phyloP scores from a whole-genome alignment of 805 yeast genomes.

The Grigorovia humatica region DNA sequence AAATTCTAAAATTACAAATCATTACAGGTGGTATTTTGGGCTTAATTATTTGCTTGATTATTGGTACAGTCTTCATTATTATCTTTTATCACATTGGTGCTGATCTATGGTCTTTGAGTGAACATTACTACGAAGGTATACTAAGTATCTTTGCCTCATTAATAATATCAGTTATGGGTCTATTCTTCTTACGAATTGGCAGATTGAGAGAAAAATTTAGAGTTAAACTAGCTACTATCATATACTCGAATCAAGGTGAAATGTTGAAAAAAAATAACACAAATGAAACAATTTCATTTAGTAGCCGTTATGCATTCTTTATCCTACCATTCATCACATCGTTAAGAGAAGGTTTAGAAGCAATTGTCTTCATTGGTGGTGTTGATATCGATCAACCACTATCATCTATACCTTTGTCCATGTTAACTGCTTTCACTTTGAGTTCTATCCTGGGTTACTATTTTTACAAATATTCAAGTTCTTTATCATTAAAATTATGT shows the following conservation, averaged over 20 bases:
- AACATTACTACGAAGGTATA: slow-evolving; percentile 81
- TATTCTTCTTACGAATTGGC: slow-evolving; percentile 70
- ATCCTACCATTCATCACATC: slow-evolving; percentile 79
- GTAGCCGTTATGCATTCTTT: slow-evolving; percentile 59
- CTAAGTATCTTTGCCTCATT: slow-evolving; percentile 69
- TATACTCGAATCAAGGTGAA: slow-evolving; percentile 25
- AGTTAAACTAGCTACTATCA: slow-evolving; percentile 40
- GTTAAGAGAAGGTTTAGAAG: slow-evolving; percentile 82
- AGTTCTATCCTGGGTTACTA: slow-evolving; percentile 57
- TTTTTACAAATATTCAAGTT: slow-evolving; percentile 70
- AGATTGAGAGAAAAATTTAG: slow-evolving; percentile 78
- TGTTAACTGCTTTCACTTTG: slow-evolving; percentile 42
- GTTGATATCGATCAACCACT: slow-evolving; percentile 66
- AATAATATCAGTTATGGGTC: slow-evolving; percentile 79
- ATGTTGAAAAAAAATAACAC: slow-evolving; percentile 9
- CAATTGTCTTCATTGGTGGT: slow-evolving; percentile 86
- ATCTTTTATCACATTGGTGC: slow-evolving; percentile 69
- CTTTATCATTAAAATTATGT: slow-evolving; percentile 65
- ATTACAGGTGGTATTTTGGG: slow-evolving; percentile 78
- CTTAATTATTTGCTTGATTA: slow-evolving; percentile 51
- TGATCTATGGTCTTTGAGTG: slow-evolving; percentile 81
- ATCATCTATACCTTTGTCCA: slow-evolving; percentile 54
- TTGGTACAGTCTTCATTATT: slow-evolving; percentile 63
- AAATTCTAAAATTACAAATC: slow-evolving; percentile 52
- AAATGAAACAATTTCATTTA: slow-evolving; percentile 28